Percentiles rank a stretch among this genome's conserved stretches.
phyloP scores from a whole-genome alignment of 2,329 filamentous ascomycete species.

The Geoglossum cookeanum region DNA sequence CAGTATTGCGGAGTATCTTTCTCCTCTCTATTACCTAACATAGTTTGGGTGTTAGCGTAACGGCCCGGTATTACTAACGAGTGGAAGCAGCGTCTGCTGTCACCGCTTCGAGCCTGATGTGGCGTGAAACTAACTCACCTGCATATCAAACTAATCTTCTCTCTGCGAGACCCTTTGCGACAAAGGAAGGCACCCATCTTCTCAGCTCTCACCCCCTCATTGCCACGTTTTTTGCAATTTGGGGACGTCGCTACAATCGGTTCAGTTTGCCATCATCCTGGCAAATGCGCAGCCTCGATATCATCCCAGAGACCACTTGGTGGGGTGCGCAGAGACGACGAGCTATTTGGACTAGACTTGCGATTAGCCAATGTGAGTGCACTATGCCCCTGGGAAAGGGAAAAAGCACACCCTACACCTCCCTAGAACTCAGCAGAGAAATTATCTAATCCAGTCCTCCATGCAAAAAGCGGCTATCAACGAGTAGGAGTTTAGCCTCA shows the following conservation, averaged over 20 bases:
- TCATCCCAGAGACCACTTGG: background rate
- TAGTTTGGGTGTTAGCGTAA: too few species aligned
- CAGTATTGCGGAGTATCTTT: too few species aligned
- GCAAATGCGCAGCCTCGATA: background rate
- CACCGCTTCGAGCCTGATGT: background rate
- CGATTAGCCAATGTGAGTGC: background rate
- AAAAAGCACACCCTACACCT: background rate
- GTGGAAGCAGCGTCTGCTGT: too few species aligned
- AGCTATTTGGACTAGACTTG: background rate
- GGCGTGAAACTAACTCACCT: conserved; percentile 1
- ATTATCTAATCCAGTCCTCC: background rate
- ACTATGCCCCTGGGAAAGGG: background rate
- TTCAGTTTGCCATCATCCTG: background rate
- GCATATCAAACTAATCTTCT: background rate
- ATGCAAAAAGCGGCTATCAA: background rate
- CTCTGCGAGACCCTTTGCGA: background rate
- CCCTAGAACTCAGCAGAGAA: background rate
- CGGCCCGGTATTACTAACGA: too few species aligned
- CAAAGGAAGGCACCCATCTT: background rate
- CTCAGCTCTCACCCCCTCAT: background rate
- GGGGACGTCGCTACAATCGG: background rate
- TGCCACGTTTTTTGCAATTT: background rate
- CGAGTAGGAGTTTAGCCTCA: too few species aligned
- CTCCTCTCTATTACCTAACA: too few species aligned
- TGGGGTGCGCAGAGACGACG: background rate